These are phyloP conservation scores for Pichia californica DNA, from an alignment of 805 yeast species.

Conservation along the genomic window DNA sequence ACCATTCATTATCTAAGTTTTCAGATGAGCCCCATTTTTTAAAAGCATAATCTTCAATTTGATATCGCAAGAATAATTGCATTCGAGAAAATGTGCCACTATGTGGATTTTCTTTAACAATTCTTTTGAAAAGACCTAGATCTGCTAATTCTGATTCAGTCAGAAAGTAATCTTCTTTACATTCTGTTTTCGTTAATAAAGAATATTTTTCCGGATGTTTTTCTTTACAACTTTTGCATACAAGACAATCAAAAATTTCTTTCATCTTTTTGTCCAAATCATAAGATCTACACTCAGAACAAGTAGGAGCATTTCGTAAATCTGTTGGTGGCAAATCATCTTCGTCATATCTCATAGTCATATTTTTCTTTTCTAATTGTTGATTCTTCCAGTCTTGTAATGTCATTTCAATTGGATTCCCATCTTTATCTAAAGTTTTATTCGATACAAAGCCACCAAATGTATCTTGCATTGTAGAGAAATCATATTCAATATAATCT, in stretches of 20 bases:
- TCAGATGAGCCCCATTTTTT: slow-evolving; percentile 93
- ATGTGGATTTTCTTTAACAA: slow-evolving; percentile 93
- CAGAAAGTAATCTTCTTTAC: slow-evolving; percentile 82
- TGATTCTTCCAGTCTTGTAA: slow-evolving; percentile 53
- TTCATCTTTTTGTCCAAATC: slow-evolving; percentile 73
- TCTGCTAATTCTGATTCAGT: slow-evolving; percentile 93
- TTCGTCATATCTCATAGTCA: slow-evolving; percentile 33
- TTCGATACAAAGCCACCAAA: slow-evolving; percentile 76
- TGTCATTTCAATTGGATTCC: slow-evolving; percentile 30
- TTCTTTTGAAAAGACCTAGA: slow-evolving; percentile 53
- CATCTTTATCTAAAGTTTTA: slow-evolving; percentile 23
- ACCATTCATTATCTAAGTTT: slow-evolving; percentile 88
- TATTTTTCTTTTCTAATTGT: slow-evolving; percentile 32
- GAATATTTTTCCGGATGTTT: slow-evolving; percentile 82
- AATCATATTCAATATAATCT: slow-evolving; percentile 79
- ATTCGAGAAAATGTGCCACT: slow-evolving; percentile 81
- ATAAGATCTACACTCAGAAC: slow-evolving; percentile 74
- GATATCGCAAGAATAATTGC: slow-evolving; percentile 86
- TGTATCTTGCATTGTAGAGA: slow-evolving; percentile 83
- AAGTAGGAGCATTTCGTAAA: slow-evolving; percentile 67
- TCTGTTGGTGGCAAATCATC: slow-evolving; percentile 71
- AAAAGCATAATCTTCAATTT: slow-evolving; percentile 89
- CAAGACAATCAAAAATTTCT: slow-evolving; percentile 65
- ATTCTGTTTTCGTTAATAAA: slow-evolving; percentile 88
- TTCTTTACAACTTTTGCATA: slow-evolving; percentile 73